Percentiles rank a stretch among this genome's conserved stretches.
Conservation (phyloP, 1,284 basidiomycete genomes). For the Moesziomyces sp. region DNA sequence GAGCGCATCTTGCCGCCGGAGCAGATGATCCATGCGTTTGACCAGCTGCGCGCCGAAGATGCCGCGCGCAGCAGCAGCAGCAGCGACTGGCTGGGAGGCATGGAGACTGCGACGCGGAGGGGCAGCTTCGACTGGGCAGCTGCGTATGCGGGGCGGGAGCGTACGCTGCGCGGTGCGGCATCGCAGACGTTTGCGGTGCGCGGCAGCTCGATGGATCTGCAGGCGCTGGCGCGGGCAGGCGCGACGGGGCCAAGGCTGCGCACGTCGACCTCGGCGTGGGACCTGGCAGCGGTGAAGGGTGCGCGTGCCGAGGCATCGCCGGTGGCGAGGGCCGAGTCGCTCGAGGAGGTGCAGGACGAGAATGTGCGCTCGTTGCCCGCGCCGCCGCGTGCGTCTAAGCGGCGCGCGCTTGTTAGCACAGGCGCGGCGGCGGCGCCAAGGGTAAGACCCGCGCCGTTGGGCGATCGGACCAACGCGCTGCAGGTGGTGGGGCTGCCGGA, state of each 20-base stretch:
- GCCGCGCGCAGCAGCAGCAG: slow-evolving; percentile 10
- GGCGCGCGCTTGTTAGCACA: slow-evolving; percentile 8
- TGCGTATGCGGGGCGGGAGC: not conserved
- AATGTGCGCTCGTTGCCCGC: slow-evolving; percentile 19
- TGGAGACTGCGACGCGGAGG: slow-evolving; percentile 10
- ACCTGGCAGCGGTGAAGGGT: not conserved
- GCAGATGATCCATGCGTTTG: slow-evolving; percentile 47
- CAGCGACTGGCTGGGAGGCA: slow-evolving; percentile 28
- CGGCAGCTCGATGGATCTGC: slow-evolving; percentile 3
- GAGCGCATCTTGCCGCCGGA: slow-evolving; percentile 55
- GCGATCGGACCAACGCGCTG: not conserved
- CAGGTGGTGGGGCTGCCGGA: not conserved
- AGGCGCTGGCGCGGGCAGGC: not conserved
- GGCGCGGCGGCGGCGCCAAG: no score
- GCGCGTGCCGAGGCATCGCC: no score
- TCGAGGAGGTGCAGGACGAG: not conserved
- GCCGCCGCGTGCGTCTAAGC: slow-evolving; percentile 21
- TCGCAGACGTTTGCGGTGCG: slow-evolving; percentile 11
- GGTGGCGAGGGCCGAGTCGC: not conserved
- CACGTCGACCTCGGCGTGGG: slow-evolving; percentile 18
- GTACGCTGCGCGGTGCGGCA: slow-evolving; percentile 8
- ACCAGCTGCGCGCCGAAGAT: slow-evolving; percentile 36
- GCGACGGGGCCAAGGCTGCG: slow-evolving; percentile 3
- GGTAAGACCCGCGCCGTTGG: not conserved
- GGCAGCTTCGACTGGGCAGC: slow-evolving; percentile 19